Evolutionary conservation across 306 rosid species (phyloP).

Genomic region (Spatholobus suberectus): DNA sequence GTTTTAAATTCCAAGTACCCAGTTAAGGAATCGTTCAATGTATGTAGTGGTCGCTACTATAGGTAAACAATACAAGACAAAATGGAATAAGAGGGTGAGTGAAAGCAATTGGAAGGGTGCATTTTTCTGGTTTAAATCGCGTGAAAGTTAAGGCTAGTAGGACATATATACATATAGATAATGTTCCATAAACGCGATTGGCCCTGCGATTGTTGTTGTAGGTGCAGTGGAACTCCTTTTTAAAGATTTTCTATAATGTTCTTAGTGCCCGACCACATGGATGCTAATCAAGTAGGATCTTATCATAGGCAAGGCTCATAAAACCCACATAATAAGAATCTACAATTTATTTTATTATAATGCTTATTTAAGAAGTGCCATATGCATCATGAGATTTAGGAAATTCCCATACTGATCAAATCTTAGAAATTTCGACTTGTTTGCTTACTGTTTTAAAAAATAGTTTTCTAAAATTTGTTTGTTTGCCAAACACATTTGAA

Average conservation of each 20-base stretch:
- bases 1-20: constrained; percentile 22
- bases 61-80: constrained; percentile 44
- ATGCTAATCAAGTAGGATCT: constrained; percentile 32
- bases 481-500: too few relatives aligned
- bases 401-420: neutral
- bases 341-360: constrained; percentile 5
- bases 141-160: constrained; percentile 41
- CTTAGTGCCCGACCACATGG: constrained; percentile 47
- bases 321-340: constrained; percentile 2
- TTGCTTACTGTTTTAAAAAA: neutral
- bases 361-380: neutral
- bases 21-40: neutral
- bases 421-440: neutral
- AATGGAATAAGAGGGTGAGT: constrained; percentile 18
- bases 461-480: neutral
- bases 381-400: constrained; percentile 4
- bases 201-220: constrained; percentile 45
- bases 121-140: constrained; percentile 35
- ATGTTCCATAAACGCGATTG: constrained; percentile 25
- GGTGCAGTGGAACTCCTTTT: constrained; percentile 35
- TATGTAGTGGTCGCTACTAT: constrained; percentile 35
- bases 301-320: neutral
- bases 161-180: neutral
- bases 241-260: constrained; percentile 37
- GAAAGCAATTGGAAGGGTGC: constrained; percentile 36